Conservation (phyloP, 331 rosid species). For the Phaseolus coccineus region DNA sequence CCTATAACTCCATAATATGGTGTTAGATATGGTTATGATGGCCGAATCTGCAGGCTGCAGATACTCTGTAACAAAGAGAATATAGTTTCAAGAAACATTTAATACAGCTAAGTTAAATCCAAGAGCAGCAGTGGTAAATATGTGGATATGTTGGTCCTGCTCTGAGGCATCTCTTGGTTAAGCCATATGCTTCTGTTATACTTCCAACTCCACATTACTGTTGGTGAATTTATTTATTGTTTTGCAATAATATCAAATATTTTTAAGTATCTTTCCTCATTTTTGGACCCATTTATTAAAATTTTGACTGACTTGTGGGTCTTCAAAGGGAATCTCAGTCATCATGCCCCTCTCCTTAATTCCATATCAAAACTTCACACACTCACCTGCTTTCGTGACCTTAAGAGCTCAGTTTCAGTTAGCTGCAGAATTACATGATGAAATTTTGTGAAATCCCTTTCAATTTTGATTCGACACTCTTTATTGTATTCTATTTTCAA, state of each 20-base stretch:
- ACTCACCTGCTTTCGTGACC: conserved; percentile 50
- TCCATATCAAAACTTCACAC: conserved; percentile 43
- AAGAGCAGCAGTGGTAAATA: conserved; percentile 38
- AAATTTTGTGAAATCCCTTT: conserved; percentile 40
- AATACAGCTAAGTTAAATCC: conserved; percentile 45
- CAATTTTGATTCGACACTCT: conserved; percentile 70
- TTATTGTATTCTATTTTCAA: conserved; percentile 28
- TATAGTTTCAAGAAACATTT: conserved; percentile 49
- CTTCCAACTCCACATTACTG: conserved; percentile 38
- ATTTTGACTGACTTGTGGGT: conserved; percentile 48
- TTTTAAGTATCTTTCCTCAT: conserved; percentile 21
- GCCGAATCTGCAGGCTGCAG: conserved; percentile 56
- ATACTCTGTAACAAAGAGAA: conserved; percentile 55
- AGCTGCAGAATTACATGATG: conserved; percentile 48
- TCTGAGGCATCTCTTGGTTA: conserved; percentile 31
- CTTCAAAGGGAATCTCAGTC: conserved; percentile 48
- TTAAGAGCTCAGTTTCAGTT: conserved; percentile 50
- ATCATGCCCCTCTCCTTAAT: conserved; percentile 43
- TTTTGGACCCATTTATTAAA: conserved; percentile 38
- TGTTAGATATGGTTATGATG: conserved; percentile 62
- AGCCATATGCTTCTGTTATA: conserved; percentile 43
- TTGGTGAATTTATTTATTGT: conserved; percentile 16
- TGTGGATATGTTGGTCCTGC: conserved; percentile 44
- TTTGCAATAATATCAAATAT: background rate
- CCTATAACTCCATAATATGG: conserved; percentile 35